Conservation (phyloP, 768 basidiomycete genomes). For the Grammothele lineata region DNA sequence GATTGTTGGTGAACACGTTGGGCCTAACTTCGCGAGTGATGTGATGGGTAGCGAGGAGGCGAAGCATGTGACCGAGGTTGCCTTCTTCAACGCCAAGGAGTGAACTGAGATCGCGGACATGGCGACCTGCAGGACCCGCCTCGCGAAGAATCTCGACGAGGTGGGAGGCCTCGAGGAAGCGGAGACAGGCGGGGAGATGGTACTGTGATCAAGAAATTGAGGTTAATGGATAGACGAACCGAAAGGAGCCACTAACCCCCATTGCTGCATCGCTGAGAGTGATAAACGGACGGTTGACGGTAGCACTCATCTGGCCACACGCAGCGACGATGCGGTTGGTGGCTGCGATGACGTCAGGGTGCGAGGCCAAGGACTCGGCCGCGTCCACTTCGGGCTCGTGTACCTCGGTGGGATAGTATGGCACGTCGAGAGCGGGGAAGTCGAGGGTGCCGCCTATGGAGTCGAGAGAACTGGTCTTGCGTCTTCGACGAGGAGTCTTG, state of each 20-base stretch:
- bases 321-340: constrained; percentile 65
- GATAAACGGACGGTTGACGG: constrained; percentile 64
- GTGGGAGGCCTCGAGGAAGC: constrained; percentile 69
- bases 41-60: constrained; percentile 76
- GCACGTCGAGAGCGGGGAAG: constrained; percentile 23
- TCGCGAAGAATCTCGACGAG: constrained; percentile 66
- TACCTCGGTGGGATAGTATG: constrained; percentile 18
- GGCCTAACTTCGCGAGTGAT: constrained; percentile 66
- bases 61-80: constrained; percentile 67
- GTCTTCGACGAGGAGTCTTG: constrained; percentile 5
- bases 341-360: constrained; percentile 57
- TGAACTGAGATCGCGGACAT: constrained; percentile 37
- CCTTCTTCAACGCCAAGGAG: constrained; percentile 35
- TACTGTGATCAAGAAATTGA: constrained; percentile 40
- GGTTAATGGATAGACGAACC: not conserved
- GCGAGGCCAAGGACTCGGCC: constrained; percentile 51
- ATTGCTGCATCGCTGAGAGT: constrained; percentile 71
- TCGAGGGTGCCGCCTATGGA: constrained; percentile 14
- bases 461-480: constrained; percentile 3
- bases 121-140: constrained; percentile 50
- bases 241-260: constrained; percentile 46
- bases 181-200: constrained; percentile 70
- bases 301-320: constrained; percentile 60
- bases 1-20: constrained; percentile 68
- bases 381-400: constrained; percentile 6